Conservation (phyloP, 495 filamentous ascomycete species). For the Aspergillus haitiensis region DNA sequence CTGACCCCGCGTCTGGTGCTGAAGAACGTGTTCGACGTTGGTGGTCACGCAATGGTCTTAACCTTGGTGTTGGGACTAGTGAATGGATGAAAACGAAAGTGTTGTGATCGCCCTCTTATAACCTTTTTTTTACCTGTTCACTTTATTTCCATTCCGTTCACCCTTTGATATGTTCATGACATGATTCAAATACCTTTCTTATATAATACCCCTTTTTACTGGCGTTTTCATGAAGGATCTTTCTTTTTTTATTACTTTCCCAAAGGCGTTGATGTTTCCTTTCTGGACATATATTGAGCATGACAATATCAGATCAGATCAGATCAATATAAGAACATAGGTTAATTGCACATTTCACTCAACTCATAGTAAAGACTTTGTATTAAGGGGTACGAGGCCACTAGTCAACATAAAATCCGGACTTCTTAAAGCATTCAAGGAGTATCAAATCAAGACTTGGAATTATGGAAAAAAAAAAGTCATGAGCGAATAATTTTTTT, state of each 20-base stretch:
- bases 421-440: no score
- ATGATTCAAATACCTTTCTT: slow-evolving; percentile 5
- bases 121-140: not conserved
- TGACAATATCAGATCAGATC: no score
- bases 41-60: slow-evolving; percentile 90
- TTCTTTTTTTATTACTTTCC: not conserved
- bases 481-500: no score
- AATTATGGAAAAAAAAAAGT: no score
- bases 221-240: slow-evolving; percentile 12
- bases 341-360: no score
- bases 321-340: no score
- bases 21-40: slow-evolving; percentile 71
- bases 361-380: no score
- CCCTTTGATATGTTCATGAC: slow-evolving; percentile 6
- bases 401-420: no score
- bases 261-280: not conserved
- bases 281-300: no score
- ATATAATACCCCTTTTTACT: slow-evolving; percentile 18
- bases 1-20: slow-evolving; percentile 59
- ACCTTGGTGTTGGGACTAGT: slow-evolving; percentile 78
- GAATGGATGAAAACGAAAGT: slow-evolving; percentile 91
- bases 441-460: no score
- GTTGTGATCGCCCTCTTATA: slow-evolving; percentile 35
- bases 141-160: not conserved
- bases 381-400: no score